These are phyloP conservation scores for Corylus americana DNA, from an alignment of 306 rosid genomes.

Conservation along the genomic window DNA sequence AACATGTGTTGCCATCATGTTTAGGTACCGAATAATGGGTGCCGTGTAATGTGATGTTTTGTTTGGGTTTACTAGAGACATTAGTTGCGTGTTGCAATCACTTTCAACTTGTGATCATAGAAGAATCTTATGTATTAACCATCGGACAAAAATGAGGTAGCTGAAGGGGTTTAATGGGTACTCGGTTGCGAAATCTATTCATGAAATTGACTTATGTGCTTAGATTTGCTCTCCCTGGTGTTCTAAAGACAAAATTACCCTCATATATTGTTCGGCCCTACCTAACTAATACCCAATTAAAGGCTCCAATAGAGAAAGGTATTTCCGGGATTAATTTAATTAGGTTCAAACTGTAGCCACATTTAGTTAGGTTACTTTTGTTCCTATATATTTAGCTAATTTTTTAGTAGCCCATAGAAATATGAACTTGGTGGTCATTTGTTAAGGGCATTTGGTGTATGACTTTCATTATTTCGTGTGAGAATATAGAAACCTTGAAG, in stretches of 20 bases:
- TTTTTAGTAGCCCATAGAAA: neutral
- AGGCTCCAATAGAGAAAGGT: neutral
- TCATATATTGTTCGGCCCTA: neutral
- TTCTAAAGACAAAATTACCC: conserved; percentile 3
- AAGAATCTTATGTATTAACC: neutral
- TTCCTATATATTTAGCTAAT: neutral
- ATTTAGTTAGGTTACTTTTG: neutral
- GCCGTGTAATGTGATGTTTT: conserved; percentile 22
- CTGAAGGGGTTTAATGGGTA: conserved; percentile 29
- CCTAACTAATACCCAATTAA: neutral
- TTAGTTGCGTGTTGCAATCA: neutral
- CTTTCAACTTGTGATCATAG: conserved; percentile 4
- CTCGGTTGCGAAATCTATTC: conserved; percentile 31
- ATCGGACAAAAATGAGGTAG: conserved; percentile 25
- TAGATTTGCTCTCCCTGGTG: conserved; percentile 10
- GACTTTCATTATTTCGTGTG: neutral
- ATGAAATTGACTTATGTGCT: conserved; percentile 37
- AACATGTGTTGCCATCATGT: neutral
- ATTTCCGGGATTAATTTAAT: neutral
- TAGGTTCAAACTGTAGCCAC: neutral
- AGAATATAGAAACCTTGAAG: neutral
- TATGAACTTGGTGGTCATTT: neutral
- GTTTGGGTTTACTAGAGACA: conserved; percentile 11
- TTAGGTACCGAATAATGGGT: neutral
- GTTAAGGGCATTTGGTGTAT: neutral